These are phyloP conservation scores for Phylloboletellus chloephorus DNA, from an alignment of 1,284 basidiomycete species.

Conservation along the genomic window DNA sequence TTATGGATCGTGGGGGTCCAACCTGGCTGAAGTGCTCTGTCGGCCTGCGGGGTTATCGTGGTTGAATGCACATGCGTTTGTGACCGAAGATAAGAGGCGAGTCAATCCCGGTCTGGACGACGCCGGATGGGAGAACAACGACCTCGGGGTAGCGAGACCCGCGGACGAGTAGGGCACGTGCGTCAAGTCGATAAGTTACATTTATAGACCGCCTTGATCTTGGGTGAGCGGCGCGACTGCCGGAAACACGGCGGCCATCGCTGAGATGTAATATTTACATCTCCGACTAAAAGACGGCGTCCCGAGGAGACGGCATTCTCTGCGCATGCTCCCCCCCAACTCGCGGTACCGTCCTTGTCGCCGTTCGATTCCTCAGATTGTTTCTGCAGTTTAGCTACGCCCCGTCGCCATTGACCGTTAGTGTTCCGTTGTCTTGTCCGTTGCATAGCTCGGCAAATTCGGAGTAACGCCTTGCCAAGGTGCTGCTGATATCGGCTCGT, in stretches of 20 bases:
- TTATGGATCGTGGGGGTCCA: constrained; percentile 65
- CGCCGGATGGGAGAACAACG: constrained; percentile 25
- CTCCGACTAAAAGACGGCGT: constrained; percentile 25
- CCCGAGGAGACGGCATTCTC: constrained; percentile 29
- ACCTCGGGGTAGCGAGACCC: constrained; percentile 18
- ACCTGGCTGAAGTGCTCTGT: constrained; percentile 64
- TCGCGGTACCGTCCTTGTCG: constrained; percentile 11
- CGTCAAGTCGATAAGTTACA: constrained; percentile 2
- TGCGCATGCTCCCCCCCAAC: constrained; percentile 15
- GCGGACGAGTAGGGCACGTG: constrained; percentile 30
- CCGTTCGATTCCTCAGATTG: constrained; percentile 14
- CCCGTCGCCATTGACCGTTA: constrained; percentile 7
- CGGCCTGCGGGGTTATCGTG: constrained; percentile 67
- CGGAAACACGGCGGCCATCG: too few relatives aligned
- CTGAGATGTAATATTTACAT: constrained; percentile 21
- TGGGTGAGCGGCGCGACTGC: too few relatives aligned
- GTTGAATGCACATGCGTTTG: constrained; percentile 51
- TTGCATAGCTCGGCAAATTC: constrained; percentile 33
- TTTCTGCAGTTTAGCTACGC: constrained; percentile 7
- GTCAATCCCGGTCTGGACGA: constrained; percentile 54
- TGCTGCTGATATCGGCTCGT: constrained; percentile 25
- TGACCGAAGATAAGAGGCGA: constrained; percentile 62
- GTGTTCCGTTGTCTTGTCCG: constrained; percentile 11
- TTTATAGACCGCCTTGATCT: too few relatives aligned
- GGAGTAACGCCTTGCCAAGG: constrained; percentile 24